Evolutionary conservation across 1,139 yeast genomes (phyloP), one percentile per base, ranked within the genome.

Genomic region (Lodderomyces oxycetoniae): DNA sequence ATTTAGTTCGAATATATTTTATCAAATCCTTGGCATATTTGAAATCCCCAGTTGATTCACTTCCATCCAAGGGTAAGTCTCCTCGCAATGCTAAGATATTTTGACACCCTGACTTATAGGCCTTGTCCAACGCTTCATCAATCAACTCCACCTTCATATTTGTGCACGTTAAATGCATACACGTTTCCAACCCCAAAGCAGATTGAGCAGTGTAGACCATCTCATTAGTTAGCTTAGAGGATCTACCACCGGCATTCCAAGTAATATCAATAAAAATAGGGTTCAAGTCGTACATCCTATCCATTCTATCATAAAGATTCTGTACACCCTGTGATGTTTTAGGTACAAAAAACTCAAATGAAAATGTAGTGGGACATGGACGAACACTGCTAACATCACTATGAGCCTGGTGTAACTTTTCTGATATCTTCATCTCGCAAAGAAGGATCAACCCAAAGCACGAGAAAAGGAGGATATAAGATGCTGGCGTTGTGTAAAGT

Each of bases 341-440:
- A 30, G 98, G 98, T n/a, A 91, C 96, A 57, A 91, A 91, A 64
- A 86, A 91, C 67, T 91, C 98, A 52, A 89, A 91, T 32, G 97
- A 89, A 58, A 86, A 91, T 4, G 96, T 86, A 4, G 95, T 71
- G 3, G 68, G 68, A 4, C 77, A 70, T 9, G 71, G 63, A 17
- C 25, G 17, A 33, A 53, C 44, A 50, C 72, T 44, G n/a, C n/a
- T n/a, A n/a, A n/a, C n/a, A 48, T 58, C 48, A 14, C 56, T 42
- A 43, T 74, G 79, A 13, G 77, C 74, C 47, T 61, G 71, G 28
- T 52, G 44, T 42, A 74, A 60, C 51, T 75, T 75, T 32, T 74
- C 75, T 4, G 78, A 63, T 44, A 75, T 67, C 60, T 66, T 74
- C 81, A 75, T 74, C 4, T 21, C 10, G 26, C n/a, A n/a, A n/a